Base-by-base conservation (phyloP, 768 basidiomycete species). In the Dacryopinax spathularia region DNA sequence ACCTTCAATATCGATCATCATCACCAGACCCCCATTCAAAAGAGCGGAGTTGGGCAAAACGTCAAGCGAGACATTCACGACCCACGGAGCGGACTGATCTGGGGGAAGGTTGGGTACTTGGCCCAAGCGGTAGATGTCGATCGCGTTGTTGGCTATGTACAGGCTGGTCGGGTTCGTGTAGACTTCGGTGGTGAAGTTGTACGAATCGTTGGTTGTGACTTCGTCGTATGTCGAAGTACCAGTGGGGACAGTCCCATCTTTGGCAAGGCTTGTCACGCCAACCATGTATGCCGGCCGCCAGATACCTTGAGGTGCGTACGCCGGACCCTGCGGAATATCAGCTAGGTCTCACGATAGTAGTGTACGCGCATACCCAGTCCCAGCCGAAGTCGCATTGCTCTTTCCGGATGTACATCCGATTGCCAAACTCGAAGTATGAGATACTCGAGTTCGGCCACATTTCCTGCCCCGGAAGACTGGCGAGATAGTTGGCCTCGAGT, bases 351-450 rank as follows among this genome's bases (percentile, higher is more conserved):
- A 10, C 10, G 36, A 10, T n/a, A n/a, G 36, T 10, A n/a, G 36
- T 10, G 12, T 10, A 10, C 12, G n/a, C 12, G 36, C 36, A n/a
- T 37, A 37, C 36, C 82, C 81, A 84, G 70, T 84, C 82, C 82
- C 82, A 84, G 1, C 83, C 82, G 65, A 82, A 84, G 68, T 84
- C 82, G 2, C 77, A 78, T 33, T 77, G 73, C 1, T 76, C 74
- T 68, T 84, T 83, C 1, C 82, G 77, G 29, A 82, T 73, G 71
- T 75, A 82, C 31, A 76, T 73, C 60, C 78, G 78, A 34, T 79
- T 75, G 13, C 74, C 76, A 10, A 81, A 82, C 66, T 82, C 82
- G 62, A 76, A 82, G 80, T 82, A 37, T 13, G 43, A 78, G 78
- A 60, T 75, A 69, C 63, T 72, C 73, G 31, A 2, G 10, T 68